Conservation (phyloP, 108 stramenopile species). For the Skeletonema costatum region DNA sequence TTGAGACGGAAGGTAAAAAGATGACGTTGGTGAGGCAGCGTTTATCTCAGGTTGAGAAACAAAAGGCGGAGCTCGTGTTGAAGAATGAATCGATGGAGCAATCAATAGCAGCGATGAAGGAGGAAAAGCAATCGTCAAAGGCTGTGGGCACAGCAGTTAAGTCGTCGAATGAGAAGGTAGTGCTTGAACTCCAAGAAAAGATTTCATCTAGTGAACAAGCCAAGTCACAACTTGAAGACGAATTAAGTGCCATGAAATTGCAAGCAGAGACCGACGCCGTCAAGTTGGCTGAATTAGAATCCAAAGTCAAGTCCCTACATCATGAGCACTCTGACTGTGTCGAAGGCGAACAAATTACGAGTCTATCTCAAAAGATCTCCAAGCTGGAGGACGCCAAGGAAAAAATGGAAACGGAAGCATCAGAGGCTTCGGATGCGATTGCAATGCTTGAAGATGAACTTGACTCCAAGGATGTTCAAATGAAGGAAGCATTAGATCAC, state of each 20-base stretch:
- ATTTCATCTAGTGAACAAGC: not conserved
- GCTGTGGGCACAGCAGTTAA: not conserved
- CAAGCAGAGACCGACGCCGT: not conserved
- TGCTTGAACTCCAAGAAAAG: not conserved
- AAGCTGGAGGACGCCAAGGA: constrained; percentile 24
- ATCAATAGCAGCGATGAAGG: not conserved
- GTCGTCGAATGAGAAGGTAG: not conserved
- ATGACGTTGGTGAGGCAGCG: not conserved
- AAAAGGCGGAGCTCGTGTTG: not conserved
- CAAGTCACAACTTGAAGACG: not conserved
- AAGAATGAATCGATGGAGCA: not conserved
- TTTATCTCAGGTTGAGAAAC: constrained; percentile 7
- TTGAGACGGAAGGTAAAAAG: constrained; percentile 1
- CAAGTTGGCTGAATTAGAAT: not conserved
- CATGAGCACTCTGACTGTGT: not conserved
- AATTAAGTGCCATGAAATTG: not conserved
- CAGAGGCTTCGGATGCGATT: constrained; percentile 29
- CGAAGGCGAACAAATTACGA: not conserved
- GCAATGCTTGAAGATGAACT: constrained; percentile 40
- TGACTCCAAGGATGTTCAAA: constrained; percentile 27
- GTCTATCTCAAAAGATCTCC: constrained; percentile 12
- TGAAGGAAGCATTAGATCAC: constrained; percentile 13
- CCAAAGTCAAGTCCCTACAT: not conserved
- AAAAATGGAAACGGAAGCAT: constrained; percentile 14
- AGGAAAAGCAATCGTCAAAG: not conserved